Base-by-base conservation (phyloP, 2,329 filamentous ascomycete species). In the Thermothelomyces thermophilus region DNA sequence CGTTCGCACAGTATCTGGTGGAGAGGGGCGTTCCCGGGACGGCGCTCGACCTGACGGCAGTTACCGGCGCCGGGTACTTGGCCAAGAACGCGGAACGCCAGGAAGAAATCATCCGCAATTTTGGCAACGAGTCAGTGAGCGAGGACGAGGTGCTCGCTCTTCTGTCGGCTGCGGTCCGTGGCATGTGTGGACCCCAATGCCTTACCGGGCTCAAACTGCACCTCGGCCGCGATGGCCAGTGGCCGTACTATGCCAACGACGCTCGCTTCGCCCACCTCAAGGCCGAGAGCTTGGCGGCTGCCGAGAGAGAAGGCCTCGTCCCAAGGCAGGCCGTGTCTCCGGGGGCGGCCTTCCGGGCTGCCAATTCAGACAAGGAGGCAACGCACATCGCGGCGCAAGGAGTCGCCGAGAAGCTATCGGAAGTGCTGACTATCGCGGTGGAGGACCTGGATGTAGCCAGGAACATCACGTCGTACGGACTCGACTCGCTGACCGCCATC, bases 61-160 rank as follows among this genome's bases (percentile, higher is more conserved):
- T 83, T 13, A 66, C 65, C 0, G 74, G 71, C 40, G 69, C 71
- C 1, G 75, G 75, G 1, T 77, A 77, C 58, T 61, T 78, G 1
- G 72, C 74, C 1, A 70, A 75, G 53, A 73, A 63, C 50, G 64
- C 66, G 0, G 72, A 74, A 34, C 72, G 72, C 52, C 75, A 74
- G 41, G 57, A 59, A n/a, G 66, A 70, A 44, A 66, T 69, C 2
- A 61, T 68, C 10, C 63, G 66, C 36, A 69, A 72, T 33, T 64
- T 76, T 4, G 69, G 69, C n/a, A 73, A 46, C 54, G 60, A 72
- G 31, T 66, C 67, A 2, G 70, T 82, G 52, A 70, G 65, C 54
- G 73, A 75, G 58, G 68, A 69, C 2, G 77, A 82, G 62, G 73
- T 81, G 0, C 63, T 80, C 0, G 76, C 77, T 0, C 66, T 82